These are phyloP conservation scores for Fraxinus latifolia DNA, from an alignment of 305 asterid species.

Conservation along the genomic window DNA sequence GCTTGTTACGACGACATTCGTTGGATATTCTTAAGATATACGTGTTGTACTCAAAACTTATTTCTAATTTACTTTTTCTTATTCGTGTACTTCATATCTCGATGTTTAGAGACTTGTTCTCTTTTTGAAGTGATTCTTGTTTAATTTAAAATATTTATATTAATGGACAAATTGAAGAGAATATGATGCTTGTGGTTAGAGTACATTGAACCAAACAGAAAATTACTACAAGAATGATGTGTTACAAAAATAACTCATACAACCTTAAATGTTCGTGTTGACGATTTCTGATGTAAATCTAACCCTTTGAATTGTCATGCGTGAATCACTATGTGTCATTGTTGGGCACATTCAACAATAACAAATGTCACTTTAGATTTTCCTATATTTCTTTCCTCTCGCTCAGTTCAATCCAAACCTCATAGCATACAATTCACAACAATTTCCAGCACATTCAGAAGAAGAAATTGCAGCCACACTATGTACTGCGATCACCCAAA, in stretches of 20 bases:
- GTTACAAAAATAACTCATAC: too few species aligned
- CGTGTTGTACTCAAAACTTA: not conserved
- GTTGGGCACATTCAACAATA: not conserved
- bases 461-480: too few species aligned
- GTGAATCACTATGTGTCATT: slow-evolving; percentile 22
- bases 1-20: not conserved
- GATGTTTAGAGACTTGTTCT: too few species aligned
- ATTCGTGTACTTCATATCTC: not conserved
- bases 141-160: too few species aligned
- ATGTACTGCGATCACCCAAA: too few species aligned
- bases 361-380: slow-evolving; percentile 16
- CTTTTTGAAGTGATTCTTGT: too few species aligned
- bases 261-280: not conserved
- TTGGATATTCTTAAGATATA: not conserved
- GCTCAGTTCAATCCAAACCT: too few species aligned
- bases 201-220: not conserved
- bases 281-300: not conserved
- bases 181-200: not conserved
- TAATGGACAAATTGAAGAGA: not conserved
- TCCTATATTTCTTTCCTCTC: slow-evolving; percentile 12
- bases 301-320: not conserved
- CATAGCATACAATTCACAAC: not conserved
- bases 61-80: not conserved
- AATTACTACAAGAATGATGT: not conserved
- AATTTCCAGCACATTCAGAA: not conserved